Base-by-base conservation (phyloP, 192 early-diverging fungal genomes). In the Coemansia sp. region DNA sequence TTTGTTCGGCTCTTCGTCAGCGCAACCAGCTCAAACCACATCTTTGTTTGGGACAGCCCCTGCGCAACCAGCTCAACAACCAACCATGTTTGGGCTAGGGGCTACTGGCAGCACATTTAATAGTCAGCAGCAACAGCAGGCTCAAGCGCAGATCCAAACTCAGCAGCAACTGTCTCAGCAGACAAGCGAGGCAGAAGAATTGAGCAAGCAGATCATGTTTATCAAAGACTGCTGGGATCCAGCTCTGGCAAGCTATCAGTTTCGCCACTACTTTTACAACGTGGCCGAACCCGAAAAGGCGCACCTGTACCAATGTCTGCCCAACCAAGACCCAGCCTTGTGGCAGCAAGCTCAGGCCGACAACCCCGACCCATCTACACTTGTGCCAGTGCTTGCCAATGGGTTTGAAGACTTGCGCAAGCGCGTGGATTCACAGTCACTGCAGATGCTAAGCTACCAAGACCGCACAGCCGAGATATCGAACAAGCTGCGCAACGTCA, bases 201-300 rank as follows among this genome's bases (percentile, higher is more conserved):
- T 80, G 9, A 83, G 85, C 81, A 83, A 86, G 26, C 75, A 83
- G 30, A 53, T 92, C 10, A 58, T 85, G 59, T 55, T 80, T 33
- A 81, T 92, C 22, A 85, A 85, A 55, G 84, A 83, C 27, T 70
- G 76, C 41, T 95, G 90, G 88, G 83, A 93, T 53, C 86, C 91
- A 8, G 70, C 80, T 27, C 84, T 81, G 39, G 85, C 88, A 5
- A 73, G 79, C 34, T 95, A 88, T 60, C 82, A 87, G 36, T 93
- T 95, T 66, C 86, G 85, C 85, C 88, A 94, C 65, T 98, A 93
- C 62, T 95, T 98, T 59, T 98, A 98, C 70, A 98, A 96, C 58
- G 82, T 89, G 64, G 91, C 90, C 3, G 87, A 93, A 63, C 88
- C 93, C 1, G 81, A 72, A n/a, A 90, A 95, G 73, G 86, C 87